These are phyloP conservation scores for Daucus carota DNA, from an alignment of 129 eudicot genomes.

Conservation along the genomic window DH1_v3.0 NC_030383.2:64116001-64116500, in stretches of 20 bases:
- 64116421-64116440: conserved; percentile 80
- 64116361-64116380: conserved; percentile 73
- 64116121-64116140: conserved; percentile 74
- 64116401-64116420: conserved; percentile 77
- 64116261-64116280: conserved; percentile 67
- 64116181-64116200: conserved; percentile 83
- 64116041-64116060: not conserved
- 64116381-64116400: conserved; percentile 71
- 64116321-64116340: conserved; percentile 88
- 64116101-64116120: conserved; percentile 57
- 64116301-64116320: conserved; percentile 73
- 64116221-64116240: conserved; percentile 78
- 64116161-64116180: conserved; percentile 80
- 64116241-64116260: conserved; percentile 74
- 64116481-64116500: conserved; percentile 21
- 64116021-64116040: not conserved
- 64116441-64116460: conserved; percentile 46
- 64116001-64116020: not conserved
- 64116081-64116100: conserved; percentile 46
- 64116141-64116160: conserved; percentile 81
- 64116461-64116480: conserved; percentile 25
- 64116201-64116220: conserved; percentile 94
- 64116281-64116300: conserved; percentile 77
- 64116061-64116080: too few relatives aligned
- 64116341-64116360: conserved; percentile 81